Evolutionary conservation across 805 yeast genomes (phyloP).

Genomic region (Barnettozyma populi): DNA sequence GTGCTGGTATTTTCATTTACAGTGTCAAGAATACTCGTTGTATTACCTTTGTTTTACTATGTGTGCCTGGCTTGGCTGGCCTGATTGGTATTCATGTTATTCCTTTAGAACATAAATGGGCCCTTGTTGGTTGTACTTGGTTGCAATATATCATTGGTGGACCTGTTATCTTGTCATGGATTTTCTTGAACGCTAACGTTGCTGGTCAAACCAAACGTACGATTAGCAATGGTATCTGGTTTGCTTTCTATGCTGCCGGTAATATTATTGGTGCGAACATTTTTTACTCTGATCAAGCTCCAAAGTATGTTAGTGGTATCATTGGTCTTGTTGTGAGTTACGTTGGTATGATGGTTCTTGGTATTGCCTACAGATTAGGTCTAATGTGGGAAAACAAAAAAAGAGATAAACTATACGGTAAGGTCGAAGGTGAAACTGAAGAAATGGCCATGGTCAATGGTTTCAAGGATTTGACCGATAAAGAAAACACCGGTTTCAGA

Average conservation of each 20-base stretch:
- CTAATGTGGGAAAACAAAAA: conserved; percentile 1
- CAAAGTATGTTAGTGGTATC: conserved; percentile 27
- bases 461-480: conserved; percentile 7
- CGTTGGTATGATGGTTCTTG: conserved; percentile 5
- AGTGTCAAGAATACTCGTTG: conserved; percentile 3
- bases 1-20: conserved; percentile 6
- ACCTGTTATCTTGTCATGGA: conserved; percentile 6
- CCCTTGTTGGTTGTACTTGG: conserved; percentile 25
- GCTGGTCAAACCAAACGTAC: conserved; percentile 40
- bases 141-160: conserved; percentile 5
- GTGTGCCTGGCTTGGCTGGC: conserved; percentile 32
- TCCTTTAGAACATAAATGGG: conserved; percentile 20
- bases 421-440: conserved; percentile 5
- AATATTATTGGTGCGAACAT: conserved; percentile 44
- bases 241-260: conserved; percentile 35
- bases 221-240: conserved; percentile 32
- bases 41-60: not conserved
- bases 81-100: conserved; percentile 25
- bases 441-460: conserved; percentile 6
- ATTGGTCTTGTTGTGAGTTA: conserved; percentile 4
- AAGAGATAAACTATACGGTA: conserved; percentile 5
- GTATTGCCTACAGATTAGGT: conserved; percentile 5
- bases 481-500: conserved; percentile 7
- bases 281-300: conserved; percentile 35
- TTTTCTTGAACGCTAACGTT: conserved; percentile 12